These are phyloP conservation scores for Prunus armeniaca DNA, from an alignment of 306 rosid genomes.

Conservation along the genomic window DNA sequence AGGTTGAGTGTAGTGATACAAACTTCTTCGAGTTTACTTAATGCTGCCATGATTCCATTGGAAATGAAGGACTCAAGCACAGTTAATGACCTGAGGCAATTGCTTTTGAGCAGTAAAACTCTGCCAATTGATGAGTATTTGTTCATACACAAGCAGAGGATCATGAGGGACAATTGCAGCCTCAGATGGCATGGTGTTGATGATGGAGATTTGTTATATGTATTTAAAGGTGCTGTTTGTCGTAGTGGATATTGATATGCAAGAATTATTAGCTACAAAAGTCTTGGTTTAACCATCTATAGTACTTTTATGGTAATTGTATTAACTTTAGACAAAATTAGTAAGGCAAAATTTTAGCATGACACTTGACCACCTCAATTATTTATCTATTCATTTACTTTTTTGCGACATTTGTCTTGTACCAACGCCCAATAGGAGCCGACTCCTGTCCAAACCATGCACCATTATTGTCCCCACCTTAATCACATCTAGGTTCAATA, in stretches of 20 bases:
- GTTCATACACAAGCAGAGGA: constrained; percentile 87
- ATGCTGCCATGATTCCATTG: constrained; percentile 69
- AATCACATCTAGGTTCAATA: too few relatives aligned
- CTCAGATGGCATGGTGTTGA: constrained; percentile 87
- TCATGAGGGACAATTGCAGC: constrained; percentile 74
- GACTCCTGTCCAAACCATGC: too few relatives aligned
- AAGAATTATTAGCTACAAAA: too few relatives aligned
- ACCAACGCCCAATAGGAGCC: too few relatives aligned
- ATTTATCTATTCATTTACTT: too few relatives aligned
- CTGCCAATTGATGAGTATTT: constrained; percentile 69
- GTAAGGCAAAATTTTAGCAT: too few relatives aligned
- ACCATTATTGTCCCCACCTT: too few relatives aligned
- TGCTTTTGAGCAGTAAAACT: constrained; percentile 49
- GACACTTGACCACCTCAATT: too few relatives aligned
- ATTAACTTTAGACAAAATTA: too few relatives aligned
- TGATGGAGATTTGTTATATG: constrained; percentile 70
- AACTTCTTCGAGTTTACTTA: constrained; percentile 77
- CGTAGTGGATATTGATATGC: constrained; percentile 22
- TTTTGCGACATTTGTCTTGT: too few relatives aligned
- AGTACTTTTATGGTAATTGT: too few relatives aligned
- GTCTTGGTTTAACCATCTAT: too few relatives aligned
- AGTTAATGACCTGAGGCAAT: constrained; percentile 54
- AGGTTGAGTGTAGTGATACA: constrained; percentile 55
- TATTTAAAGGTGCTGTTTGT: constrained; percentile 69
- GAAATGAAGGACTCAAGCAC: constrained; percentile 64